Base-by-base conservation (phyloP, 768 basidiomycete genomes). In the Phaeotremella skinneri region DNA sequence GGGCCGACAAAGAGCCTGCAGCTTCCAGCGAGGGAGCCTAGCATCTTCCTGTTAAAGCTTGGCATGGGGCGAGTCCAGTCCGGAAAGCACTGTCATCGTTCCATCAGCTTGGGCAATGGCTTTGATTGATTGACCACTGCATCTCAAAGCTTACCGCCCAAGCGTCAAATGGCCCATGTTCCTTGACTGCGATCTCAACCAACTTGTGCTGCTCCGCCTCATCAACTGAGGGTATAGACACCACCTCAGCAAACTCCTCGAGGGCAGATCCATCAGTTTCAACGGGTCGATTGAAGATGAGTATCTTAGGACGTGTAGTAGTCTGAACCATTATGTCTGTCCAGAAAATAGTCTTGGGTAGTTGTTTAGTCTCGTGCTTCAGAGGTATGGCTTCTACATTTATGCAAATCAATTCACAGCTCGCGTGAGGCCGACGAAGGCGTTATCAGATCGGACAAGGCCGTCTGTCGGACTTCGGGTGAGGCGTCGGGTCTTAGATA, bases 141-240 rank as follows among this genome's bases (percentile, higher is more conserved):
- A 41, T 11, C 11, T 11, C 45, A 11, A n/a, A 16, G 29, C 49
- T 21, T 16, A 51, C 49, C 4, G 26, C 49, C 14, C 14, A 51
- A 11, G 49, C 49, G 9, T 25, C 49, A 20, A 51, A 51, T 23
- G 49, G 49, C 16, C 49, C 49, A 16, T 51, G 49, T 20, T 51
- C 49, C 27, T 51, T 29, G 14, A 51, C 49, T 27, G 49, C 29
- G 11, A 17, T 30, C 11, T 51, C 29, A 27, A 51, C 29, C 16
- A 30, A 29, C 20, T 4, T 29, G 13, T 21, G 21, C 29, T 51
- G 49, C 27, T 21, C 49, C 4, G 4, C 23, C 11, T 51, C 14
- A 20, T 14, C 16, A 23, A 30, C 16, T 29, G 21, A 29, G 16
- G 21, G 21, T 9, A 51, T 51, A 16, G 29, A 21, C 20, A 51